A percentile compares a stretch with the other conserved stretches of the same genome.
phyloP scores from a whole-genome alignment of 306 rosid genomes.

The Trichosanthes cucumerina region DNA sequence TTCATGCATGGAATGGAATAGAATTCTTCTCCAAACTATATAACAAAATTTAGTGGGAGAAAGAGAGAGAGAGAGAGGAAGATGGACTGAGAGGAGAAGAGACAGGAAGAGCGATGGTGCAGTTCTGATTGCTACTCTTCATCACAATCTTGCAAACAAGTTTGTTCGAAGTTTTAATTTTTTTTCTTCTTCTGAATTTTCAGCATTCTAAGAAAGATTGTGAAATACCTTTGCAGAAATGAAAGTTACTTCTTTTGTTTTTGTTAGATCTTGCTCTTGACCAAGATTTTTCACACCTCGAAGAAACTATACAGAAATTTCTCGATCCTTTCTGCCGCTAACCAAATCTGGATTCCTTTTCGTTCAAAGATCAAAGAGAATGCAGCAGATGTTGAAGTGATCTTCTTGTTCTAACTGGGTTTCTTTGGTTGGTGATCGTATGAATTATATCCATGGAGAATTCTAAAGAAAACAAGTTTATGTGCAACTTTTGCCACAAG shows the following conservation, averaged over 20 bases:
- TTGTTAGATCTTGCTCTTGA: slow-evolving; percentile 76
- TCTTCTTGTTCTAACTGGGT: slow-evolving; percentile 14
- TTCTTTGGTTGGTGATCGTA: slow-evolving; percentile 9
- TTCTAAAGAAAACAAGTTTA: slow-evolving; percentile 44
- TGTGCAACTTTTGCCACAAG: slow-evolving; percentile 61
- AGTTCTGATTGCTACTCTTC: slow-evolving; percentile 34
- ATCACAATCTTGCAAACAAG: slow-evolving; percentile 23
- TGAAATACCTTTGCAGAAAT: slow-evolving; percentile 11
- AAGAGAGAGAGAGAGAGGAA: slow-evolving; percentile 17
- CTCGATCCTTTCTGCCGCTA: slow-evolving; percentile 30
- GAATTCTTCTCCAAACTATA: slow-evolving; percentile 69
- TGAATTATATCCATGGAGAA: slow-evolving; percentile 25
- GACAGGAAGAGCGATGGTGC: slow-evolving; percentile 31
- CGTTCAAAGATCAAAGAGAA: slow-evolving; percentile 19
- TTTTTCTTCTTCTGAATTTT: slow-evolving; percentile 3
- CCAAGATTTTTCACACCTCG: slow-evolving; percentile 62
- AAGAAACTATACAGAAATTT: slow-evolving; percentile 16
- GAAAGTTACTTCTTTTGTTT: slow-evolving; percentile 27
- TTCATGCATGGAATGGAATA: slow-evolving; percentile 99
- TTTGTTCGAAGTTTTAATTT: slow-evolving; percentile 26
- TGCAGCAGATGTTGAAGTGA: slow-evolving; percentile 22
- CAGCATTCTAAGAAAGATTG: slow-evolving; percentile 18
- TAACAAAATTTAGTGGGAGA: slow-evolving; percentile 28
- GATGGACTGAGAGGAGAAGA: slow-evolving; percentile 5
- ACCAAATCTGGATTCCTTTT: slow-evolving; percentile 9